These are phyloP conservation scores for Sclerotinia minor DNA, from an alignment of 2,329 filamentous ascomycete genomes.

Conservation along the genomic window DNA sequence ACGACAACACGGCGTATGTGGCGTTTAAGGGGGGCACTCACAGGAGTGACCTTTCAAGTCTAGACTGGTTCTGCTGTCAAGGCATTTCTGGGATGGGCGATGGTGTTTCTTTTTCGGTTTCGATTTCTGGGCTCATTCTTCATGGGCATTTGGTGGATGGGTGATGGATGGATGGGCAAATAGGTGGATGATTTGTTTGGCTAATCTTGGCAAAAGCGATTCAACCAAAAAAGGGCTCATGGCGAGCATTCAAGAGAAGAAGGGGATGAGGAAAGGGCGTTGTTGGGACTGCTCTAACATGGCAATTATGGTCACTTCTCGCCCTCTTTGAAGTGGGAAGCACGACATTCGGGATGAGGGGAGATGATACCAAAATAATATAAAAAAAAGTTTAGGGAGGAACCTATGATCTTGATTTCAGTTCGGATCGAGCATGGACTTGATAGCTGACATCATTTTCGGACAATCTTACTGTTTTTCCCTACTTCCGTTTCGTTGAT, in stretches of 20 bases:
- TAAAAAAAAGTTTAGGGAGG: slow-evolving; percentile 34
- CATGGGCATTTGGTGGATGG: slow-evolving; percentile 29
- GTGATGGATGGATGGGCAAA: slow-evolving; percentile 25
- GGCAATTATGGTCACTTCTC: slow-evolving; percentile 37
- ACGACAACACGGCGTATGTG: slow-evolving; percentile 40
- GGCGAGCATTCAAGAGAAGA: slow-evolving; percentile 25
- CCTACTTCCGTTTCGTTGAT: slow-evolving; percentile 21
- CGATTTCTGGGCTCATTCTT: slow-evolving; percentile 28
- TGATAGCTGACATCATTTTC: slow-evolving; percentile 32
- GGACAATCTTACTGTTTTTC: slow-evolving; percentile 32
- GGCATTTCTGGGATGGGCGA: slow-evolving; percentile 39
- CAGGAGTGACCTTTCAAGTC: slow-evolving; percentile 36
- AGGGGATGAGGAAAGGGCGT: slow-evolving; percentile 29
- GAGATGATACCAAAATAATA: slow-evolving; percentile 22
- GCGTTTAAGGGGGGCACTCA: slow-evolving; percentile 35
- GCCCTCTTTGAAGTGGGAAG: slow-evolving; percentile 34
- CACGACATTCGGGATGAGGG: slow-evolving; percentile 35
- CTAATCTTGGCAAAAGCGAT: slow-evolving; percentile 29
- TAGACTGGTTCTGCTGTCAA: slow-evolving; percentile 36
- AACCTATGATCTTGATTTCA: slow-evolving; percentile 28
- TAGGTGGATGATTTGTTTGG: slow-evolving; percentile 23
- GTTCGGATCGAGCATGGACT: slow-evolving; percentile 35
- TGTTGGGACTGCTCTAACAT: slow-evolving; percentile 28
- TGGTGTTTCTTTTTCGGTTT: slow-evolving; percentile 34
- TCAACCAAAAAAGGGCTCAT: slow-evolving; percentile 10